Base-by-base conservation (phyloP, 805 yeast genomes). In the Kodamaea kaohsiungensis region DNA sequence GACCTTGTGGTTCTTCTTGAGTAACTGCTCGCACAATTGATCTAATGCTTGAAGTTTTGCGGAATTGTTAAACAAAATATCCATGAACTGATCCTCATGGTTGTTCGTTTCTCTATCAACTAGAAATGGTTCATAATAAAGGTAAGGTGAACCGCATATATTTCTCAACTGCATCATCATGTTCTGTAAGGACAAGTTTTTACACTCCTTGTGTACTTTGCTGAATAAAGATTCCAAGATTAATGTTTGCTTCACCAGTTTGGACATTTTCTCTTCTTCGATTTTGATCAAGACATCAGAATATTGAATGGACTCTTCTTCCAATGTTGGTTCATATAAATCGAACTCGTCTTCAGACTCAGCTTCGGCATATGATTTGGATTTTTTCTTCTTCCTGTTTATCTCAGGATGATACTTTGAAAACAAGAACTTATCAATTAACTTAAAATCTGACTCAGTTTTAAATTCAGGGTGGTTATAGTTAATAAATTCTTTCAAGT, bases 101-200 rank as follows among this genome's bases (percentile, higher is more conserved):
- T 72, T 68, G 13, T 13, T 35, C 4, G 16, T 25, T 18, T 56
- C 54, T 7, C 55, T 52, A 2, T 76, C 80, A 43, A 73, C 77
- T 6, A 78, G 78, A 49, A 72, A 89, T 0, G 98, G 98, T 58
- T 85, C 87, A 70, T 86, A 90, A 65, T 88, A 90, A 43, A 89
- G 67, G 64, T 87, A 88, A 0, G 98, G 97, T 0, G 97, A 87
- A 63, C 91, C 87, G 60, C 97, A 91, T 7, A 90, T 81, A 55
- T 86, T 83, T 45, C 99, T 77, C 50, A 92, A 75, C 68, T 92
- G 98, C 90, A 92, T 90, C 72, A 88, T 77, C 61, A 84, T 62
- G 61, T 89, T 90, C 58, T 82, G 86, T 51, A 89, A 71, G 49
- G 70, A 61, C 38, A 65, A 53, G 38, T 73, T 70, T 16, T 73